These are phyloP conservation scores for Kodamaea neixiangensis DNA, from an alignment of 805 yeast genomes.

Conservation along the genomic window DNA sequence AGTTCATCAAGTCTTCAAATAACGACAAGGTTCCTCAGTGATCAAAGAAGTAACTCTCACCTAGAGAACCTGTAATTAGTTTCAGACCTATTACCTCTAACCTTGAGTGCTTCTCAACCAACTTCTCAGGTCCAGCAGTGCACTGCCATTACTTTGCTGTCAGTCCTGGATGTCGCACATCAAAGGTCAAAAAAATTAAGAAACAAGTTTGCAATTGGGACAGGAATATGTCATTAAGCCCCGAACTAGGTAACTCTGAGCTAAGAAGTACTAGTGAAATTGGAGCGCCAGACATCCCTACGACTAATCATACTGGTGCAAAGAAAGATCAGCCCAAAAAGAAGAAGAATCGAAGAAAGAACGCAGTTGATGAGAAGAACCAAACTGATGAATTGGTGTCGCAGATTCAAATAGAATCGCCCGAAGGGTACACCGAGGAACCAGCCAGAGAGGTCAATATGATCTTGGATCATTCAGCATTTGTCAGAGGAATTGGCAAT, in stretches of 20 bases:
- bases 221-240: background rate
- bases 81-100: too few relatives aligned
- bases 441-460: slow-evolving; percentile 30
- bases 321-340: background rate
- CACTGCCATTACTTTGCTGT: too few relatives aligned
- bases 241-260: background rate
- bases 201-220: background rate
- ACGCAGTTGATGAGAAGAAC: background rate
- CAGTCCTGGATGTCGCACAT: background rate
- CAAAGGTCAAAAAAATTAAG: background rate
- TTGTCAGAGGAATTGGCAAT: slow-evolving; percentile 68
- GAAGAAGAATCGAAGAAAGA: slow-evolving; percentile 2
- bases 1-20: too few relatives aligned
- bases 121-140: too few relatives aligned
- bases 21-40: too few relatives aligned
- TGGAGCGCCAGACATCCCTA: background rate
- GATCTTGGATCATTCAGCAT: slow-evolving; percentile 67
- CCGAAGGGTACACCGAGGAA: background rate
- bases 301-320: background rate
- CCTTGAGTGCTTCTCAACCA: too few relatives aligned
- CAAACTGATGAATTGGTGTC: slow-evolving; percentile 9
- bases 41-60: too few relatives aligned
- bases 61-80: too few relatives aligned
- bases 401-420: background rate
- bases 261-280: background rate